A percentile compares a stretch with the other conserved stretches of the same genome.
Conservation (phyloP, 1,284 basidiomycete genomes). For the Apiotrichum montevideense region DNA sequence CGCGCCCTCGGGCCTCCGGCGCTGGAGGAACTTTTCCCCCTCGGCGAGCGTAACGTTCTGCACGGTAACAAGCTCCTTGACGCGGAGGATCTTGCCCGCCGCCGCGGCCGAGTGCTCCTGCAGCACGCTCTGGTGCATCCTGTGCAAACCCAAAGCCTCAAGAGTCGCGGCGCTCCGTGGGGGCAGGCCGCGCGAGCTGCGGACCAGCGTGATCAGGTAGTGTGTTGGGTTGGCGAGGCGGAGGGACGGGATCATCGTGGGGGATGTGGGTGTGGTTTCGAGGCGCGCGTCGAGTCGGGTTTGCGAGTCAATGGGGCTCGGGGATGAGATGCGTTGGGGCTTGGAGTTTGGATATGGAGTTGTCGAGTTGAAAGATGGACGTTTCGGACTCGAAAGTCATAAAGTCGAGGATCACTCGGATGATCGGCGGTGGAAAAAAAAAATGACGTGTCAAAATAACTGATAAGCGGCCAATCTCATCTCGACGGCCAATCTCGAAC, state of each 20-base stretch:
- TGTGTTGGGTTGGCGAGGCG: conserved; percentile 25
- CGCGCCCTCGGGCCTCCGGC: conserved; percentile 33
- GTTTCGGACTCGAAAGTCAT: too few relatives aligned
- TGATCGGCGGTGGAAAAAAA: too few relatives aligned
- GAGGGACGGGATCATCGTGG: conserved; percentile 13
- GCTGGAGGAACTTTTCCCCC: conserved; percentile 19
- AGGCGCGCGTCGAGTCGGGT: too few relatives aligned
- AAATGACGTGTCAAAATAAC: conserved; percentile 6
- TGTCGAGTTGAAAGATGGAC: too few relatives aligned
- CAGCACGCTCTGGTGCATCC: conserved; percentile 49
- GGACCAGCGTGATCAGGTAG: conserved; percentile 51
- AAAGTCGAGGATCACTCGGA: too few relatives aligned
- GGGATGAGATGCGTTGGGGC: too few relatives aligned
- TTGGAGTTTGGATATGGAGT: too few relatives aligned
- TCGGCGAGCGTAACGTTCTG: conserved; percentile 47
- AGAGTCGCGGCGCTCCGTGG: conserved; percentile 43
- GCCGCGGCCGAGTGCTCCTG: conserved; percentile 41
- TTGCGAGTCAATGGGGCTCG: too few relatives aligned
- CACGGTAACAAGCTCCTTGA: conserved; percentile 53
- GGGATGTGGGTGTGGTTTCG: too few relatives aligned
- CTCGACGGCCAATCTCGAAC: too few relatives aligned
- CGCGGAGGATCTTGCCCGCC: conserved; percentile 50
- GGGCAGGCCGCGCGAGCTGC: conserved; percentile 51
- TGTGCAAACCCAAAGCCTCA: conserved; percentile 47
- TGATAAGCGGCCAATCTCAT: too few relatives aligned